Evolutionary conservation across 352 stramenopile species (phyloP), one percentile per base, ranked within the genome.

Genomic region (Globisporangium mamillatum): DNA sequence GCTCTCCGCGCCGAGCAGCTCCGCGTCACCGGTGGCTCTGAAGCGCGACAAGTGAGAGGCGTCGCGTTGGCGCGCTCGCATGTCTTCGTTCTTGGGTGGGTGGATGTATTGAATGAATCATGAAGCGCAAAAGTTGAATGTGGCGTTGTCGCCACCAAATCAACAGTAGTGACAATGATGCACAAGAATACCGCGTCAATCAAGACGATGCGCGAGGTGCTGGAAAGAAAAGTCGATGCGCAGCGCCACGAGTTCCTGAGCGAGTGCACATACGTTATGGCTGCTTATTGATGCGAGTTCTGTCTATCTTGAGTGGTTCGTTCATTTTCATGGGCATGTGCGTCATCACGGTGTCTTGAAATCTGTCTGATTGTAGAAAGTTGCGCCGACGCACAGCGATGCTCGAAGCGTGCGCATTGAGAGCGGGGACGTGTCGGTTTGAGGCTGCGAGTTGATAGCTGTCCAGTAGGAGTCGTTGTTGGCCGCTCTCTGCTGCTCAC

Each of bases 221-320:
- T 62, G 29, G 56, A 62, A 34, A 6, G 1, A 9, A 62, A 48
- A 10, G n/a, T 63, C 57, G 57, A 53, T 53, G 57, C 34, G 57
- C 57, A 63, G 34, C 57, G 34, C 9, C 57, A 63, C 29, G 22
- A 48, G 32, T 48, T 53, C 34, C 34, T 52, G 34, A 36, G 57
- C 57, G 24, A 27, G n/a, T 50, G 34, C 34, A 53, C 57, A 36
- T 52, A 29, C 34, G 57, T 52, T 50, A 36, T 29, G 2, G 9
- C 27, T 52, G 29, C 8, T 7, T 36, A 5, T 36, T 44, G 48
- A 9, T 36, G 32, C 32, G 5, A 36, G 32, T 10, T 10, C 12
- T 29, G 14, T 8, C 9, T 6, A 3, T 4, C 18, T 25, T 2
- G 8, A 14, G 4, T 14, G 24, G 34, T 58, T 25, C 20, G 9